Base-by-base conservation (phyloP, 2,329 filamentous ascomycete species). In the Pezicula radicicola region DNA sequence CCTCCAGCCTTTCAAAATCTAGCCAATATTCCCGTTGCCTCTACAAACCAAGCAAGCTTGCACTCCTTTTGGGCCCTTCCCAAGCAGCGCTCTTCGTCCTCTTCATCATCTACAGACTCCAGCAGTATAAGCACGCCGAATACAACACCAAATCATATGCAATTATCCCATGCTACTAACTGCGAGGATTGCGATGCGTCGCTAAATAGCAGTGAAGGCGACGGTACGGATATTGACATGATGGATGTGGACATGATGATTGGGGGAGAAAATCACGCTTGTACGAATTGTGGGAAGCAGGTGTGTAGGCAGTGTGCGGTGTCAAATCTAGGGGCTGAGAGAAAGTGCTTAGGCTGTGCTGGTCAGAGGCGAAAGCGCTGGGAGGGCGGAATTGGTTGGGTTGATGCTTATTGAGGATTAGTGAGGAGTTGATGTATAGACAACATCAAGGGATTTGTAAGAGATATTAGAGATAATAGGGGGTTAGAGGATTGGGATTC, bases 1-100 rank as follows among this genome's bases (percentile, higher is more conserved):
- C 56, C 4, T 44, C 55, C 16, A 52, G 60, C 19, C 46, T 48
- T 18, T 56, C 57, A 46, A 46, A 48, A 18, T 50, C 48, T 44
- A 16, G 46, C 45, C 21, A 54, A 56, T 39, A 45, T 49, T 21
- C 44, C 62, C 47, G 35, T 62, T 28, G 46, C 60, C 10, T 55
- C 57, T 6, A n/a, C 55, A 5, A 55, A 46, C 19, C 81, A 85
- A 63, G 70, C 73, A 4, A 83, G 78, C 0, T 70, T 86, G 0
- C 81, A 85, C 64, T 78, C 71, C 39, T 86, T 85, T 68, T 87
- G 81, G 81, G 74, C 75, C n/a, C 72, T 85, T 13, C 74, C 71
- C 2, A 55, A 27, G 30, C 49, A 12, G 45, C 42, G 9, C 52
- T 69, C 71, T 0, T 64, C 69, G 0, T 64, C 74, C 5, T 55